phyloP scores from a whole-genome alignment of 345 rosid genomes.

The Euphorbia peplus region DNA sequence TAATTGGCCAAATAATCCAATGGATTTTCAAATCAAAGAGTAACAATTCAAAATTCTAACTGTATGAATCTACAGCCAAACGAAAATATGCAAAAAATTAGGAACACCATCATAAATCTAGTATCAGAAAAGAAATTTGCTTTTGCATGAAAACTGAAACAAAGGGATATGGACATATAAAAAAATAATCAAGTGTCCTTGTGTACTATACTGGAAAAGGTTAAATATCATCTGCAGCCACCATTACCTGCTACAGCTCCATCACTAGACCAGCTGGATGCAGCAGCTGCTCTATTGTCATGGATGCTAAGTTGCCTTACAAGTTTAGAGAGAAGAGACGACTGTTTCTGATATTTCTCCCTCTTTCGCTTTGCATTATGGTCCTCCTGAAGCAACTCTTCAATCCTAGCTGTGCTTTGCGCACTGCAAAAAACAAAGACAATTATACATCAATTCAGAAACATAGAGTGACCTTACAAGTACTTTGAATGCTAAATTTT shows the following conservation, averaged over 20 bases:
- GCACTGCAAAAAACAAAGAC: conserved; percentile 42
- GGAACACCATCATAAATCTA: not conserved
- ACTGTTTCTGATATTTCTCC: conserved; percentile 82
- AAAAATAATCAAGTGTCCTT: not conserved
- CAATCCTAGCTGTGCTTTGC: conserved; percentile 70
- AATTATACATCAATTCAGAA: not conserved
- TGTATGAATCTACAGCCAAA: not conserved
- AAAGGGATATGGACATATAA: not conserved
- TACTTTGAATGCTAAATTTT: not conserved
- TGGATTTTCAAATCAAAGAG: not conserved
- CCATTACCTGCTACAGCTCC: conserved; percentile 47
- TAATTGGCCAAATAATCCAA: not conserved
- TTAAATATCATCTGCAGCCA: not conserved
- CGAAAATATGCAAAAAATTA: not conserved
- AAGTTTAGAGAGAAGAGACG: conserved; percentile 76
- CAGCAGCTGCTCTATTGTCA: conserved; percentile 88
- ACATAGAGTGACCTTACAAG: not conserved
- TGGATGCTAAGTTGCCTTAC: conserved; percentile 81
- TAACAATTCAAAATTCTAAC: not conserved
- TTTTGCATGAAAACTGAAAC: not conserved
- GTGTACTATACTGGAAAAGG: not conserved
- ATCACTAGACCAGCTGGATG: conserved; percentile 64
- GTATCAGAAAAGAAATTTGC: not conserved
- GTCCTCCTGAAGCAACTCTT: conserved; percentile 88
- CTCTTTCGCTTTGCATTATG: conserved; percentile 74